Percentiles rank a stretch among this genome's conserved stretches.
Conservation (phyloP, 352 stramenopile species). For the Pythium angustatum region DNA sequence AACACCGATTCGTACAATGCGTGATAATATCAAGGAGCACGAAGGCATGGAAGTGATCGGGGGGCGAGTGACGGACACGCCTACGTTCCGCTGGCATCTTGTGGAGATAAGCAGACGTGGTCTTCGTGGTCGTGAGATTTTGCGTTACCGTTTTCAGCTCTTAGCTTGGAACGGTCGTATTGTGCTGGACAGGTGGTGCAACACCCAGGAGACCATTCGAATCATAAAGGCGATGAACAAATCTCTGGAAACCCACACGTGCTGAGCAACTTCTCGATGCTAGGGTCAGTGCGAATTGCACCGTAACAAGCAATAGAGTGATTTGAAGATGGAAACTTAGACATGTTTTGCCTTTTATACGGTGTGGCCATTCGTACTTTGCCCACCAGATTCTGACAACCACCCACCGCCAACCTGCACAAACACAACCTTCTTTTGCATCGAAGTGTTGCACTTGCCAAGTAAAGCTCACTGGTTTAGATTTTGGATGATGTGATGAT, state of each 20-base stretch:
- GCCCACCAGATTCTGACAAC: not conserved
- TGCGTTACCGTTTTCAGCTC: not conserved
- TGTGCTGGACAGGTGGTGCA: not conserved
- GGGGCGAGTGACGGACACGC: not conserved
- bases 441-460: not conserved
- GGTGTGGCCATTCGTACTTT: not conserved
- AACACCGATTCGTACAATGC: not conserved
- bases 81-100: not conserved
- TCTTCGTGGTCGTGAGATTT: not conserved
- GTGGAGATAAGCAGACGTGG: not conserved
- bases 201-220: not conserved
- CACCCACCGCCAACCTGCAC: not conserved
- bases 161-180: not conserved
- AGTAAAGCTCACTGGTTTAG: not conserved
- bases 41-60: not conserved
- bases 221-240: not conserved
- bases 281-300: not conserved
- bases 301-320: not conserved
- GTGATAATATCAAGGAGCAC: not conserved
- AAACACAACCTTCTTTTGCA: too few species aligned
- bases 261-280: not conserved
- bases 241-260: not conserved
- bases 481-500: not conserved
- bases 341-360: not conserved
- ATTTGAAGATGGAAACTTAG: not conserved